Evolutionary conservation across 768 basidiomycete species (phyloP).

Genomic region (Naganishia kalamii): DNA sequence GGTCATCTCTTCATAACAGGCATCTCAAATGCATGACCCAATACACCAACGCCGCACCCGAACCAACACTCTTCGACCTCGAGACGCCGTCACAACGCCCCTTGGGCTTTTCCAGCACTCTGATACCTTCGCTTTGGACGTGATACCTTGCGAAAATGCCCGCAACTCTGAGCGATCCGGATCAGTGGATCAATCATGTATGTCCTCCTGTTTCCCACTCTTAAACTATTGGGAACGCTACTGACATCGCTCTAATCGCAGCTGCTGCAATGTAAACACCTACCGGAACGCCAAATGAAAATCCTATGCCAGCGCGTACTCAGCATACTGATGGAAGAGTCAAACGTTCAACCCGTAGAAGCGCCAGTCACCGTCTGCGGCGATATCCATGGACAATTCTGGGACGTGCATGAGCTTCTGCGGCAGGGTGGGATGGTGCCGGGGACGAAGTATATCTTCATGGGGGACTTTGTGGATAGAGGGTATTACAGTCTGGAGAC

Average conservation of each 20-base stretch:
- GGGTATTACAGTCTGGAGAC: conserved; percentile 99
- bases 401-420: conserved; percentile 90
- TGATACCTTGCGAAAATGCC: conserved; percentile 7
- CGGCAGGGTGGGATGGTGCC: conserved; percentile 97
- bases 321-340: conserved; percentile 63
- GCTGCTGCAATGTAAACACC: conserved; percentile 48
- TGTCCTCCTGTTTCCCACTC: background rate
- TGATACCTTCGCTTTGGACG: background rate
- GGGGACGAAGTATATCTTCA: conserved; percentile 99
- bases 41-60: background rate
- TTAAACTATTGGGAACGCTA: background rate
- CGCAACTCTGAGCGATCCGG: conserved; percentile 37
- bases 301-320: conserved; percentile 46
- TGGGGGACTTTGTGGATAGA: conserved; percentile 99
- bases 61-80: background rate
- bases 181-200: conserved; percentile 46
- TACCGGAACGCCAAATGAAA: conserved; percentile 48
- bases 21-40: background rate
- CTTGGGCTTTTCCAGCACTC: background rate
- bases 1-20: too few species aligned
- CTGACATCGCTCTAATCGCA: conserved; percentile 17
- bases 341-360: conserved; percentile 94
- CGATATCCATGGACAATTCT: conserved; percentile 99
- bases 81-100: background rate
- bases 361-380: conserved; percentile 99